Evolutionary conservation across 2,329 filamentous ascomycete species (phyloP), one percentile per base, ranked within the genome.

Genomic region (Xylariaceae sp.): DNA sequence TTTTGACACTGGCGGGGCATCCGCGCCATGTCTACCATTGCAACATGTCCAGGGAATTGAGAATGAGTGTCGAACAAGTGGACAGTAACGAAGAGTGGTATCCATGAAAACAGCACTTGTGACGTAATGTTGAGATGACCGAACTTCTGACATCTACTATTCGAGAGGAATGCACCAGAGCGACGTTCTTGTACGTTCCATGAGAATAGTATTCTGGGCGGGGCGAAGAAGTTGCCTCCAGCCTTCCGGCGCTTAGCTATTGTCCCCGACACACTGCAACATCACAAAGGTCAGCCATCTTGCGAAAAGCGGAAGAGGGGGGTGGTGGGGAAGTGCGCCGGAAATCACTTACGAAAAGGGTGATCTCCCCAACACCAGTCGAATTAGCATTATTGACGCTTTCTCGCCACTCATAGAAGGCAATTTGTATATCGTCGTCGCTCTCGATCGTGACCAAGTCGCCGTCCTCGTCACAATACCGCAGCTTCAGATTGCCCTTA

Each of bases 341-440:
- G 21, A 24, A 11, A n/a, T n/a, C n/a, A 24, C 21, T 24, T 11
- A 24, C 21, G 67, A 85, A 90, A 45, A 92, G 76, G 61, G 94
- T 86, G 62, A 95, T 94, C 70, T 95, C 88, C 50, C 87, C 88
- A 30, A 94, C 81, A 50, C 83, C 81, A 30, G 82, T 83, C 36
- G 76, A 73, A 36, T 74, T 72, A 60, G 69, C 68, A 50, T 69
- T 70, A 43, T 65, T 64, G 19, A 68, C 59, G 60, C 73, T 83
- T 57, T 95, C 88, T 23, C 85, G 80, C 89, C 89, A 96, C 52
- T 94, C 89, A 61, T 89, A 83, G 58, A 98, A 95, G 4, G 92
- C 92, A 52, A 92, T 88, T 55, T 94, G 88, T 30, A 98, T 92
- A 51, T 96, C 92, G 55, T 98, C 92, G 55, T 98, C 92, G 45